phyloP scores from a whole-genome alignment of 2,329 filamentous ascomycete species.

The Alternaria longipes region DNA sequence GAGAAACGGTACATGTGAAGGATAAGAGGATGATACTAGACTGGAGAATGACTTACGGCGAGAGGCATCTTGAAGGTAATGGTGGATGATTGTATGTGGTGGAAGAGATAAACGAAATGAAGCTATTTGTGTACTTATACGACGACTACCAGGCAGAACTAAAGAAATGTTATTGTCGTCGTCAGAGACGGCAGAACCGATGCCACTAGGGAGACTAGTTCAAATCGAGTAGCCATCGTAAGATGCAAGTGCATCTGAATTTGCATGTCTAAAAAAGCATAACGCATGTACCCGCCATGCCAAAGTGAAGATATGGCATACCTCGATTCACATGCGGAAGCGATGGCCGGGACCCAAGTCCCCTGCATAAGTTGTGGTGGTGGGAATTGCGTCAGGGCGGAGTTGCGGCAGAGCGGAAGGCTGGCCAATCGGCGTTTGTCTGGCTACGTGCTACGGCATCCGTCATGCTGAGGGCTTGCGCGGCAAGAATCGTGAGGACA shows the following conservation, averaged over 20 bases:
- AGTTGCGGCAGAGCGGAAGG: conserved; percentile 4
- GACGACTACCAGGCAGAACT: neutral
- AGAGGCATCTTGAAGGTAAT: conserved; percentile 44
- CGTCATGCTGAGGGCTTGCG: conserved; percentile 25
- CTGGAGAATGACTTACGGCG: conserved; percentile 34
- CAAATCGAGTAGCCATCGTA: conserved; percentile 18
- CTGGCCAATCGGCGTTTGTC: conserved; percentile 20
- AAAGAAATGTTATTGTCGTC: neutral
- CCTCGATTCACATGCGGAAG: neutral
- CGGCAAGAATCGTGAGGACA: conserved; percentile 24
- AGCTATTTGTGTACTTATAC: neutral
- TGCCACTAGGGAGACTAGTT: conserved; percentile 24
- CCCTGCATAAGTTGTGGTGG: neutral
- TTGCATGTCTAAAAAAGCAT: neutral
- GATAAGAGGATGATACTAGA: neutral
- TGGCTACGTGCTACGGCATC: conserved; percentile 20
- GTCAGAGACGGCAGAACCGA: conserved; percentile 1
- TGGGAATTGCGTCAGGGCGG: conserved; percentile 25
- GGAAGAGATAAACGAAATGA: neutral
- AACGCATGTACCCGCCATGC: neutral
- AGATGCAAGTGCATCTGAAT: conserved; percentile 2
- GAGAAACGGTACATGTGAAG: neutral
- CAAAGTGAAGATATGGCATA: neutral
- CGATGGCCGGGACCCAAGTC: neutral
- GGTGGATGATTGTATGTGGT: conserved; percentile 8